Conservation (phyloP, 2,329 filamentous ascomycete genomes). For the Escovopsis sp. region DNA sequence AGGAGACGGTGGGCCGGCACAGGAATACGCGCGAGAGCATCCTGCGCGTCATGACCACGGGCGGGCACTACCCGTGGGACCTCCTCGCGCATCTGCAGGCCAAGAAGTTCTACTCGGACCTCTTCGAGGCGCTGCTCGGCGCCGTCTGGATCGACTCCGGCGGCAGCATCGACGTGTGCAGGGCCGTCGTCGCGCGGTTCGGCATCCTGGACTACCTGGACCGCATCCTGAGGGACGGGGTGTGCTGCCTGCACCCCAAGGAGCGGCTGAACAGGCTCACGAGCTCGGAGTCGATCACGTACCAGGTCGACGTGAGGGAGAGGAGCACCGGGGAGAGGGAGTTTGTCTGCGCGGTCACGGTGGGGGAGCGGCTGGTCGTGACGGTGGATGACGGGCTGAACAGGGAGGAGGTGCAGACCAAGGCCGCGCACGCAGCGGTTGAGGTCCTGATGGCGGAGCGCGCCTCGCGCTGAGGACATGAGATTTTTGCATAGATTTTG, state of each 20-base stretch:
- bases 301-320: slow-evolving; percentile 24
- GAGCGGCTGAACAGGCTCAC: slow-evolving; percentile 51
- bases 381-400: slow-evolving; percentile 30
- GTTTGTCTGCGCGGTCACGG: slow-evolving; percentile 31
- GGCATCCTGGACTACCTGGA: slow-evolving; percentile 52
- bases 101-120: slow-evolving; percentile 69
- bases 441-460: slow-evolving; percentile 15
- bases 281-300: slow-evolving; percentile 35
- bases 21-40: slow-evolving; percentile 33
- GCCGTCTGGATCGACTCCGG: slow-evolving; percentile 75
- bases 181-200: slow-evolving; percentile 42
- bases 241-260: slow-evolving; percentile 51
- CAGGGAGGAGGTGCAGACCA: slow-evolving; percentile 37
- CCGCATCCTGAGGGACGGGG: slow-evolving; percentile 40
- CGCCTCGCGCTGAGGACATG: neutral
- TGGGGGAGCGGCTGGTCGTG: slow-evolving; percentile 33
- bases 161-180: slow-evolving; percentile 45
- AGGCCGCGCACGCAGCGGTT: slow-evolving; percentile 39
- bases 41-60: slow-evolving; percentile 30
- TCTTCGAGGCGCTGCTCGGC: slow-evolving; percentile 68
- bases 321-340: slow-evolving; percentile 10
- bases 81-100: slow-evolving; percentile 49
- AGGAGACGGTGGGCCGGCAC: slow-evolving; percentile 30
- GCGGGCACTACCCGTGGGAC: slow-evolving; percentile 59
- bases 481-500: too few relatives aligned